Percentiles rank a stretch among this genome's conserved stretches.
phyloP scores from a whole-genome alignment of 106 monocot genomes.

The Platanthera guangdongensis region DNA sequence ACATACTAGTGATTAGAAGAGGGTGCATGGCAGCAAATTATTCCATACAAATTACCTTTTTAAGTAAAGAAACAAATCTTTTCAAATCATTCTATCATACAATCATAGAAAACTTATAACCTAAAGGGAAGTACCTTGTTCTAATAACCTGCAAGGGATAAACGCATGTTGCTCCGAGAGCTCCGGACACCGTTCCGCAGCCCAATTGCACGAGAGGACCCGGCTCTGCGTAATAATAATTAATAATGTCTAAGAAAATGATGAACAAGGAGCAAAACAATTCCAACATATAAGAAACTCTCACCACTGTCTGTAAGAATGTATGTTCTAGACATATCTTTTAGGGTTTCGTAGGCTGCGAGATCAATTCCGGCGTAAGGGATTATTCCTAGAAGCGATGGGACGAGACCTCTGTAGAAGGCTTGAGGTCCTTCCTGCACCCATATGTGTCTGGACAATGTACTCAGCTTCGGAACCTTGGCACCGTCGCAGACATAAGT shows the following conservation, averaged over 20 bases:
- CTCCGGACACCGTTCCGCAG: constrained; percentile 92
- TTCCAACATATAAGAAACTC: neutral
- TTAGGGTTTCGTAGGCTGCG: constrained; percentile 86
- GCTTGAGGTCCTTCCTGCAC: constrained; percentile 83
- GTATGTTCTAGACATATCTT: constrained; percentile 77
- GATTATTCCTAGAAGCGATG: constrained; percentile 86
- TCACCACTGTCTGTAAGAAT: constrained; percentile 74
- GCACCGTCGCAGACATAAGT: constrained; percentile 45
- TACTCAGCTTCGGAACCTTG: constrained; percentile 50
- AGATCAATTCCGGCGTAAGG: constrained; percentile 98
- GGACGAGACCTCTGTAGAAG: constrained; percentile 81
- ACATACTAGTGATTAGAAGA: no score
- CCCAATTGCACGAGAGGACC: constrained; percentile 84
- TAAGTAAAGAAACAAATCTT: neutral
- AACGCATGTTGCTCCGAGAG: constrained; percentile 89
- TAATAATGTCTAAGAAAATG: neutral
- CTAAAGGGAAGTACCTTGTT: constrained; percentile 49
- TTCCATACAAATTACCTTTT: no score
- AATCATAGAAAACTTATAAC: neutral
- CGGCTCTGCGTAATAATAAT: constrained; percentile 43
- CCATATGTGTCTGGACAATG: constrained; percentile 73
- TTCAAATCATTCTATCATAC: neutral
- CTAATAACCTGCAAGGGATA: constrained; percentile 96
- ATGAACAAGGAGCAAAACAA: neutral
- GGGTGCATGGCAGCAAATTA: no score